Percentiles rank a stretch among this genome's conserved stretches.
Conservation (phyloP, 148 eudicot genomes). For the Limonium bicolor region DNA sequence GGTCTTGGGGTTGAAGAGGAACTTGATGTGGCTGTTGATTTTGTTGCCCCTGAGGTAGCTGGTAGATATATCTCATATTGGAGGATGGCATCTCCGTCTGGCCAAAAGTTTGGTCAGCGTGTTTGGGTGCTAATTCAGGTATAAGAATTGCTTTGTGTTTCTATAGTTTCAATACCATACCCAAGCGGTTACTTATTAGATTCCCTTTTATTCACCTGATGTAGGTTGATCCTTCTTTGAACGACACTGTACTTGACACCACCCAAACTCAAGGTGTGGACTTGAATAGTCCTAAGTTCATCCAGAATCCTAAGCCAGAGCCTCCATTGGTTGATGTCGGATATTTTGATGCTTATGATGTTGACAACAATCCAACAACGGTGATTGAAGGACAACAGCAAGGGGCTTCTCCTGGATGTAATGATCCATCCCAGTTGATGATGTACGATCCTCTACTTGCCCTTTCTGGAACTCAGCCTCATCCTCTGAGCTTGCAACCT, state of each 20-base stretch:
- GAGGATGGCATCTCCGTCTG: slow-evolving; percentile 63
- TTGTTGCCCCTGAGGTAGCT: slow-evolving; percentile 58
- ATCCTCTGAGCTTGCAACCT: too few relatives aligned
- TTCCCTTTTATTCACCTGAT: not conserved
- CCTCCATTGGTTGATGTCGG: slow-evolving; percentile 7
- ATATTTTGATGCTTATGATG: slow-evolving; percentile 18
- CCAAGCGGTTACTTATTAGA: too few relatives aligned
- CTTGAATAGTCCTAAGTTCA: not conserved
- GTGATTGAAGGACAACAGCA: too few relatives aligned
- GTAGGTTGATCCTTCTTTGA: slow-evolving; percentile 49
- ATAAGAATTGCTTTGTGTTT: too few relatives aligned
- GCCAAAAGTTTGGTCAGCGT: slow-evolving; percentile 73
- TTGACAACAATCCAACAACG: too few relatives aligned
- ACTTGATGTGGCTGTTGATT: slow-evolving; percentile 66
- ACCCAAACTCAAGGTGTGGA: not conserved
- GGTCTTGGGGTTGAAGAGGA: slow-evolving; percentile 36
- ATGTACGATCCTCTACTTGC: too few relatives aligned
- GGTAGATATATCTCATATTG: slow-evolving; percentile 68
- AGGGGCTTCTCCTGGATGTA: too few relatives aligned
- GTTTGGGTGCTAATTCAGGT: slow-evolving; percentile 85
- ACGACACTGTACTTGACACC: slow-evolving; percentile 8
- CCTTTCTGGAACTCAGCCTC: not conserved
- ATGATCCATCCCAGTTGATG: too few relatives aligned
- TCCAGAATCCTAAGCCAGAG: not conserved
- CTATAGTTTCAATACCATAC: too few relatives aligned